Evolutionary conservation across 768 basidiomycete genomes (phyloP), one percentile per base, ranked within the genome.

Genomic region (Termitomyces sp.): DNA sequence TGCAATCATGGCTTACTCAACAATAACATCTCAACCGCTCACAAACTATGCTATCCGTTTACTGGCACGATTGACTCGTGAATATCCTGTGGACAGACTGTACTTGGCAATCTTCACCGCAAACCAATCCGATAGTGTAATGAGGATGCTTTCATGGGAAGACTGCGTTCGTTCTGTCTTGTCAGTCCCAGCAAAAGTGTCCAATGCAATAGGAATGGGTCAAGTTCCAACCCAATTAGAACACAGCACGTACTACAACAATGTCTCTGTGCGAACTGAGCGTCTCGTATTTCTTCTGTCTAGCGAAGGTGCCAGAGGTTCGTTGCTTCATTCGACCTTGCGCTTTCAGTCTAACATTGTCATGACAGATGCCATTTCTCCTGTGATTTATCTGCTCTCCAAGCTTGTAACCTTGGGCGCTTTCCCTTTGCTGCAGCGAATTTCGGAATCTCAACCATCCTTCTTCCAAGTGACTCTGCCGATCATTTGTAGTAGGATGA

Each of bases 131-230:
- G 49, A 44, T 54, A 42, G 6, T 6, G 47, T 61, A 28, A 71
- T 69, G 57, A 68, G 67, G 42, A 71, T 68, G 33, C 64, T 80
- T 22, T 64, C 66, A 46, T 97, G 94, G 94, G 88, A 91, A 62
- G 88, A 93, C 62, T 84, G 80, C 61, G 81, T 94, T 24, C 82
- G 81, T 33, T 79, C 82, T 58, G 54, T 86, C 2, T 75, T 86
- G 51, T 76, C 82, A 16, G 71, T 95, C 8, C 93, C 95, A 35
- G 75, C 76, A n/a, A 92, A 85, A 69, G 83, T 89, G 8, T 86
- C 89, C 24, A 97, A 98, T 71, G 80, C 81, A 2, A 68, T 85
- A 35, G 75, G 73, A 49, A 38, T 18, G 22, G 73, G 73, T 30
- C 65, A 63, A 4, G 64, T 80, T 2, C 87, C 87, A 1, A 58